Base-by-base conservation (phyloP, 805 yeast genomes). In the Nakazawaea laoshanensis region DNA sequence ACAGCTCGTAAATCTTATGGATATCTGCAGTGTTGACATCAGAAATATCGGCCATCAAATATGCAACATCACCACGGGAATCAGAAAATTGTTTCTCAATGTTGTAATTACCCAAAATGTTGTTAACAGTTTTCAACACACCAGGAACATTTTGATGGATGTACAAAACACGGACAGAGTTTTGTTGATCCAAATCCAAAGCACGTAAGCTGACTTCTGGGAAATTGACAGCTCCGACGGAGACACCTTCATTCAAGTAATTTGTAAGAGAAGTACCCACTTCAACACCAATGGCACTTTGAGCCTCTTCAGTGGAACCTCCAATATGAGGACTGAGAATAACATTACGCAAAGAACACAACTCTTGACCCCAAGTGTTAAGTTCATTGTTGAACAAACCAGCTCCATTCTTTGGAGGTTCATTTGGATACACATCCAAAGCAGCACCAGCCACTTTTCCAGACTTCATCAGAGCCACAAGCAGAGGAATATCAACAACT, bases 221-320 rank as follows among this genome's bases (percentile, higher is more conserved):
- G 94, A 92, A 88, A 73, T 92, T 92, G 39, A 89, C 98, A 5
- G 97, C 88, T 50, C 96, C 97, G 32, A 73, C 73, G 11, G 97
- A 83, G 50, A 77, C 69, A 67, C 98, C 98, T 68, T 89, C 97
- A 63, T 88, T 89, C 58, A 92, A 82, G 67, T 87, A 92, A 55
- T 84, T 85, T 44, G 88, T 69, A 50, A 92, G 70, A 24, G 95
- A 77, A 29, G 81, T 68, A 40, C 80, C 85, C 41, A 92, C 98
- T 66, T 92, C 98, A 40, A 89, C 67, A 64, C 98, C 98, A 53
- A 92, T 92, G 25, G 97, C 95, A 36, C 84, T 72, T 70, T 92
- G 98, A 24, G 98, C 98, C 68, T 92, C 98, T 62, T 89, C 97
- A 30, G 98, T 92, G 32, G 96, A 87, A 46, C 98, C 98, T 63